Conservation (phyloP, 208 protist genomes). For the Leishmania gerbilli region DNA sequence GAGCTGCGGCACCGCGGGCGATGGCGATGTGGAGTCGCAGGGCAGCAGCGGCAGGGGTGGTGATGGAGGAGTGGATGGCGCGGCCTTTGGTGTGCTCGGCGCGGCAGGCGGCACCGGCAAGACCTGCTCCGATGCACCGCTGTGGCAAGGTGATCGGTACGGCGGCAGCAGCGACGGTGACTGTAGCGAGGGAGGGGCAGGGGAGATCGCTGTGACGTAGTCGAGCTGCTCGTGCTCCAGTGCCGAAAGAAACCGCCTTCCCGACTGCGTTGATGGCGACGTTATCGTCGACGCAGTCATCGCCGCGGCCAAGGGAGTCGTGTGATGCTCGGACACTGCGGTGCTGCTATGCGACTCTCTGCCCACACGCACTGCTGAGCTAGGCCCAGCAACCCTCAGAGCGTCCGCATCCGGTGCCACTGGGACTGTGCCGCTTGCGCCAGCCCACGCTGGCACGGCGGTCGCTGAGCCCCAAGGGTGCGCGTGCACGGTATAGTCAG, state of each 20-base stretch:
- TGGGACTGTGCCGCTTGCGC: background rate
- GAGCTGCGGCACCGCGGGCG: background rate
- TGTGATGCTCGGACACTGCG: background rate
- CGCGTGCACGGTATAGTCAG: background rate
- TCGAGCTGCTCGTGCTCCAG: slow-evolving; percentile 18
- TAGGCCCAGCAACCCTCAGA: background rate
- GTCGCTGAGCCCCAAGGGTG: background rate
- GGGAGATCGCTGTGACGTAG: background rate
- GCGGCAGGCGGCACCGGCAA: background rate
- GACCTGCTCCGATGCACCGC: background rate
- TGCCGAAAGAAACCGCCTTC: slow-evolving; percentile 16
- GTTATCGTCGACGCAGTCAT: background rate
- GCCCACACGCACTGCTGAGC: background rate
- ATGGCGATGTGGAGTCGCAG: background rate
- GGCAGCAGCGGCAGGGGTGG: background rate
- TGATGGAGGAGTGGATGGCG: background rate
- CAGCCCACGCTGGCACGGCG: background rate
- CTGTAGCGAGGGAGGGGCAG: background rate
- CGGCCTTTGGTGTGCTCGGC: background rate
- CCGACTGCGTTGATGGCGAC: background rate
- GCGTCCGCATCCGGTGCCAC: background rate
- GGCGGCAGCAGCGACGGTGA: background rate
- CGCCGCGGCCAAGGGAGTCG: no score
- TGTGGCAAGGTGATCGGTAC: background rate
- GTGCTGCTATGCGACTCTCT: background rate